Evolutionary conservation across 495 filamentous ascomycete species (phyloP).

Genomic region (Penicillium lagena): DNA sequence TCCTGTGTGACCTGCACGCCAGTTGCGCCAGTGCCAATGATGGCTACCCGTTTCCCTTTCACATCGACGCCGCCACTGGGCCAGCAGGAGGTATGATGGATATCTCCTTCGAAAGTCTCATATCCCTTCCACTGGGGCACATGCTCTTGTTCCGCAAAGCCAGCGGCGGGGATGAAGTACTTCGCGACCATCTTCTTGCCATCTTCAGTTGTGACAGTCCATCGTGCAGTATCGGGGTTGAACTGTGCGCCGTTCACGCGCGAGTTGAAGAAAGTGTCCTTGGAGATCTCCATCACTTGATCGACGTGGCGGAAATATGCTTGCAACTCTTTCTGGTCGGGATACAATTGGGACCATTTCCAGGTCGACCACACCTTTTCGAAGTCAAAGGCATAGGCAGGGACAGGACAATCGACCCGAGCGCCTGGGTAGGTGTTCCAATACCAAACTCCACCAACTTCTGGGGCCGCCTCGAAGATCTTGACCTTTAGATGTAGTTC

Average conservation of each 20-base stretch:
- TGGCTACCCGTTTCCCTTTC: constrained; percentile 40
- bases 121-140: constrained; percentile 47
- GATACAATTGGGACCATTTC: constrained; percentile 49
- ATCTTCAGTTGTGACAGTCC: constrained; percentile 42
- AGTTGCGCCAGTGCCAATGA: constrained; percentile 56
- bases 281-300: constrained; percentile 39
- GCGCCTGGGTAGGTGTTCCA: constrained; percentile 45
- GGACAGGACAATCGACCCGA: constrained; percentile 44
- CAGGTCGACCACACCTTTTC: constrained; percentile 47
- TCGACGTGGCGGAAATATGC: constrained; percentile 53
- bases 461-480: constrained; percentile 37
- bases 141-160: constrained; percentile 25
- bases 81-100: constrained; percentile 57
- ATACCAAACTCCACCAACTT: constrained; percentile 44
- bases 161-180: constrained; percentile 42
- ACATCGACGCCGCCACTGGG: constrained; percentile 43
- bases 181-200: constrained; percentile 35
- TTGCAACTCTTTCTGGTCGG: constrained; percentile 40
- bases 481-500: constrained; percentile 15
- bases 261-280: constrained; percentile 45
- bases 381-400: constrained; percentile 45
- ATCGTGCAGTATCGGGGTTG: constrained; percentile 28
- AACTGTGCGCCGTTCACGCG: constrained; percentile 42
- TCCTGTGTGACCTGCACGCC: constrained; percentile 53
- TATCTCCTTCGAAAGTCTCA: constrained; percentile 43